Evolutionary conservation across 202 grass and related monocot genomes (phyloP).

Genomic region (Zizania palustris): DNA sequence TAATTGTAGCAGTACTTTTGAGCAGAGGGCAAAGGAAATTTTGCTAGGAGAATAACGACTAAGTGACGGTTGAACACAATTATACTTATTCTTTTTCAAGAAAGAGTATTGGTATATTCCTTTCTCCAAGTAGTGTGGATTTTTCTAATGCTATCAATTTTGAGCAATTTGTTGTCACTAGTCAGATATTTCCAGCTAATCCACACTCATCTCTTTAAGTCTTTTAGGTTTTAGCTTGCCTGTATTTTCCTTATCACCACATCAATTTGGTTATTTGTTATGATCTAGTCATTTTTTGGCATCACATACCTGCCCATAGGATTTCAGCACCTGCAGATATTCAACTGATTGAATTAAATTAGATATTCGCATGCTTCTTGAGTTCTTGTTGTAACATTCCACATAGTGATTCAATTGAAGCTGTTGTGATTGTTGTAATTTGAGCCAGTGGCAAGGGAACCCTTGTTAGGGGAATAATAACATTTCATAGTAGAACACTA

Average conservation of each 20-base stretch:
- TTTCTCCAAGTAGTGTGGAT: not conserved
- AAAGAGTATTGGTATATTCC: slow-evolving; percentile 21
- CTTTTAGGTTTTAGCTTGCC: not conserved
- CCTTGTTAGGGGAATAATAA: slow-evolving; percentile 46
- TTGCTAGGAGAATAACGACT: slow-evolving; percentile 36
- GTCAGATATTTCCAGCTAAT: not conserved
- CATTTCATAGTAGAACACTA: slow-evolving; percentile 25
- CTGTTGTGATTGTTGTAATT: slow-evolving; percentile 31
- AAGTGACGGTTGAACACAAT: not conserved
- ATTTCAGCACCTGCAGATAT: not conserved
- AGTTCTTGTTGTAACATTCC: not conserved
- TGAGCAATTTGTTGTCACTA: not conserved
- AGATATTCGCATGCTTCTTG: not conserved
- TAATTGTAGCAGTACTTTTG: slow-evolving; percentile 22
- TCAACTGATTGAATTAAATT: not conserved
- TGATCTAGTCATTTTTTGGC: not conserved
- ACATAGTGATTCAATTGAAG: slow-evolving; percentile 21
- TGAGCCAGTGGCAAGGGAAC: slow-evolving; percentile 2
- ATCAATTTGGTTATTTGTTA: not conserved
- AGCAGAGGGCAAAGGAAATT: slow-evolving; percentile 29
- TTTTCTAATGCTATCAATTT: not conserved
- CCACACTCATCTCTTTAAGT: not conserved
- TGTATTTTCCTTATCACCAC: not conserved
- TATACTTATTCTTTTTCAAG: slow-evolving; percentile 8
- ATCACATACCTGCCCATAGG: not conserved